Percentiles rank a stretch among this genome's conserved stretches.
Conservation (phyloP, 2,329 filamentous ascomycete genomes). For the Berkeleyomyces basicola region DNA sequence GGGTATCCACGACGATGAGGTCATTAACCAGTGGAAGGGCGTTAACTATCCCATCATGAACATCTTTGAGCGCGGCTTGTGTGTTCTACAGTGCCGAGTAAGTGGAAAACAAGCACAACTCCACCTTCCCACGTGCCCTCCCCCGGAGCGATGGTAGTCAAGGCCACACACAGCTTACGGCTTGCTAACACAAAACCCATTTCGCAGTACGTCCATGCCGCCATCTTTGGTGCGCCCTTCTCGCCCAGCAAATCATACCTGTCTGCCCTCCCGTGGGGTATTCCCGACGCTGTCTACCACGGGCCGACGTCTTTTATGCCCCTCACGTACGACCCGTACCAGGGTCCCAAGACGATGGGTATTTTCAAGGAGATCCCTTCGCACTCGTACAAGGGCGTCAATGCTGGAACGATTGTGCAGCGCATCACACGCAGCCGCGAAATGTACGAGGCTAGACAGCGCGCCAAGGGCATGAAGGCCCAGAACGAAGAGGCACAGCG, state of each 20-base stretch:
- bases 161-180: not conserved
- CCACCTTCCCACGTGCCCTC: no score
- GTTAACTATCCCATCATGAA: slow-evolving; percentile 99
- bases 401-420: slow-evolving; percentile 80
- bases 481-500: slow-evolving; percentile 52
- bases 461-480: slow-evolving; percentile 77
- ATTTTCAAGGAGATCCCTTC: slow-evolving; percentile 66
- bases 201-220: slow-evolving; percentile 62
- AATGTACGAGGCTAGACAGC: slow-evolving; percentile 81
- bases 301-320: slow-evolving; percentile 89
- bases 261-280: slow-evolving; percentile 52
- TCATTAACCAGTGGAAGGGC: slow-evolving; percentile 93
- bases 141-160: not conserved
- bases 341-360: slow-evolving; percentile 60
- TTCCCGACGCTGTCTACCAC: slow-evolving; percentile 75
- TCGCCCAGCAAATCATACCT: slow-evolving; percentile 69
- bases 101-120: slow-evolving; percentile 18
- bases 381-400: slow-evolving; percentile 74
- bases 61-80: slow-evolving; percentile 88
- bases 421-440: slow-evolving; percentile 76
- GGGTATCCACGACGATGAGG: slow-evolving; percentile 83
- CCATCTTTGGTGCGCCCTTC: slow-evolving; percentile 83
- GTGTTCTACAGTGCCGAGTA: slow-evolving; percentile 86
- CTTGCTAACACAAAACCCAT: slow-evolving; percentile 15
- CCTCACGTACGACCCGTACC: slow-evolving; percentile 64